These are phyloP conservation scores for Perkinsus chesapeaki DNA, from an alignment of 169 alveolate genomes.

Conservation along the genomic window DNA sequence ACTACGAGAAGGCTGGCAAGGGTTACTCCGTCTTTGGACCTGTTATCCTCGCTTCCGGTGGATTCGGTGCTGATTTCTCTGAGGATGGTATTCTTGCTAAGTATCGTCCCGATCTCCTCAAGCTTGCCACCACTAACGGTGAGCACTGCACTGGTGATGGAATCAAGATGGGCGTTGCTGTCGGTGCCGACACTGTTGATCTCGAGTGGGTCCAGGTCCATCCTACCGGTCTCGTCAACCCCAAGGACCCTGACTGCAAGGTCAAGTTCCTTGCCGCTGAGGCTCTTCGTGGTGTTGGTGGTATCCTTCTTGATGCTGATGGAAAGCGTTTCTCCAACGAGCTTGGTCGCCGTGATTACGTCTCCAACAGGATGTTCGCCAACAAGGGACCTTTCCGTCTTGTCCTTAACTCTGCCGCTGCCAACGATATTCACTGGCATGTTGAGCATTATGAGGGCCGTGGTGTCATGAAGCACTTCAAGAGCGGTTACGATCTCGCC, in stretches of 20 bases:
- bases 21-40: constrained; percentile 23
- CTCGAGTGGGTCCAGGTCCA: constrained; percentile 45
- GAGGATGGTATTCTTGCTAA: constrained; percentile 34
- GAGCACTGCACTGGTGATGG: constrained; percentile 30
- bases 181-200: constrained; percentile 47
- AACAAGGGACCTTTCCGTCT: constrained; percentile 38
- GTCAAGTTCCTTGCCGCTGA: constrained; percentile 54
- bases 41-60: constrained; percentile 48
- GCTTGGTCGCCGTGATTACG: constrained; percentile 46
- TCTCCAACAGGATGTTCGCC: constrained; percentile 40
- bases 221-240: constrained; percentile 46
- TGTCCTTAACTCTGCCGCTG: constrained; percentile 24
- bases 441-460: constrained; percentile 17
- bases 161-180: constrained; percentile 28
- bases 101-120: constrained; percentile 12
- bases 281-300: constrained; percentile 55
- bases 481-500: constrained; percentile 6
- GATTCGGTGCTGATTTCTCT: constrained; percentile 48
- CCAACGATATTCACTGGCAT: constrained; percentile 16
- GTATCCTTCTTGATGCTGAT: constrained; percentile 37
- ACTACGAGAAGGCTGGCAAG: constrained; percentile 28
- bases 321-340: constrained; percentile 58
- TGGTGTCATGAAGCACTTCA: constrained; percentile 16
- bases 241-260: constrained; percentile 26
- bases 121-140: constrained; percentile 28